Percentiles rank a stretch among this genome's conserved stretches.
phyloP scores from a whole-genome alignment of 2,329 filamentous ascomycete species.

The Tolypocladium endophyticum region DNA sequence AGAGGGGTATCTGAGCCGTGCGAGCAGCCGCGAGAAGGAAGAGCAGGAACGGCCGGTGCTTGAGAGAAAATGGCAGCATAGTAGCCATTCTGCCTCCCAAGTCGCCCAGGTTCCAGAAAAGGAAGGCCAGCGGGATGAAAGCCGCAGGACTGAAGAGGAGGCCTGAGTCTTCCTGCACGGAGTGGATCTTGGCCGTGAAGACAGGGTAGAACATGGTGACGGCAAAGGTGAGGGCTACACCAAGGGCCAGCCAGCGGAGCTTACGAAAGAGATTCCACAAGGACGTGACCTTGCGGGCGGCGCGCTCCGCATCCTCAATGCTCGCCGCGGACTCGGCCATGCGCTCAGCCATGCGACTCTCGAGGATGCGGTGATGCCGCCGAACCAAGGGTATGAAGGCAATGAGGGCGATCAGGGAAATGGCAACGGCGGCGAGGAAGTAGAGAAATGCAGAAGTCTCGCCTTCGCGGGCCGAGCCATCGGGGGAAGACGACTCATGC shows the following conservation, averaged over 20 bases:
- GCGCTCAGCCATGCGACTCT: slow-evolving; percentile 34
- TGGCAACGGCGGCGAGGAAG: slow-evolving; percentile 75
- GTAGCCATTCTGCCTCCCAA: slow-evolving; percentile 65
- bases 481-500: slow-evolving; percentile 11
- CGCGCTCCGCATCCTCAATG: slow-evolving; percentile 42
- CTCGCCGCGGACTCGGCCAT: slow-evolving; percentile 40
- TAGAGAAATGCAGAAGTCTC: slow-evolving; percentile 69
- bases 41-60: slow-evolving; percentile 52
- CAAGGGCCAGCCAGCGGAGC: slow-evolving; percentile 65
- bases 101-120: slow-evolving; percentile 91
- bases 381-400: slow-evolving; percentile 66
- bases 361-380: slow-evolving; percentile 43
- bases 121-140: slow-evolving; percentile 84
- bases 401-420: slow-evolving; percentile 60
- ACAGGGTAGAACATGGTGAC: slow-evolving; percentile 94
- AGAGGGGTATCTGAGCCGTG: slow-evolving; percentile 67
- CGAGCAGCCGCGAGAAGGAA: slow-evolving; percentile 59
- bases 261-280: slow-evolving; percentile 63
- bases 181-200: slow-evolving; percentile 61
- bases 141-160: slow-evolving; percentile 59
- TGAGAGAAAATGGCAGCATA: slow-evolving; percentile 43
- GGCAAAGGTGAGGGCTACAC: slow-evolving; percentile 70
- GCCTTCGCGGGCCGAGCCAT: slow-evolving; percentile 12
- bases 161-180: slow-evolving; percentile 29
- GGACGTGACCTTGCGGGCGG: slow-evolving; percentile 37